Conservation (phyloP, 176 grass and related monocot species). For the Phyllostachys edulis region DNA sequence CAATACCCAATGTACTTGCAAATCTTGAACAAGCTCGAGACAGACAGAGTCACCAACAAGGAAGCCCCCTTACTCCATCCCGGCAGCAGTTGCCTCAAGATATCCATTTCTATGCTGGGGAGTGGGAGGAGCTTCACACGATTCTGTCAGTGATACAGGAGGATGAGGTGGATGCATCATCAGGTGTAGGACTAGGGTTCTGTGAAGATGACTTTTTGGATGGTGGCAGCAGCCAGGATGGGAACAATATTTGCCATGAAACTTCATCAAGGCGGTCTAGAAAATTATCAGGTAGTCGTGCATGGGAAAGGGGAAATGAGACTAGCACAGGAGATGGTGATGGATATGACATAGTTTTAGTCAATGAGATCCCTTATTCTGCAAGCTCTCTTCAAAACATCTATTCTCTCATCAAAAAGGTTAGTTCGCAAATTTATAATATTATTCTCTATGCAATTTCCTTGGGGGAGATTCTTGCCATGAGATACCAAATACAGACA, state of each 20-base stretch:
- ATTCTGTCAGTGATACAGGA: constrained; percentile 58
- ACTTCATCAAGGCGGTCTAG: constrained; percentile 56
- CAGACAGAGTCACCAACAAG: constrained; percentile 51
- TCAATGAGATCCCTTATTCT: constrained; percentile 62
- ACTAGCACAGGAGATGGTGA: constrained; percentile 52
- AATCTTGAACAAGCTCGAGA: constrained; percentile 77
- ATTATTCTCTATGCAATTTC: background rate
- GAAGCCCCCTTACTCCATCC: constrained; percentile 75
- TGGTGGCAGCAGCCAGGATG: constrained; percentile 60
- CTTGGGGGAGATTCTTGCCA: background rate
- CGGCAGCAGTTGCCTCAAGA: constrained; percentile 57
- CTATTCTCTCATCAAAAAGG: constrained; percentile 68
- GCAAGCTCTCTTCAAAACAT: constrained; percentile 53
- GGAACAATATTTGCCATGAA: constrained; percentile 50
- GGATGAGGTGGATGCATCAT: constrained; percentile 49
- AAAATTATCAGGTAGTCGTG: constrained; percentile 71
- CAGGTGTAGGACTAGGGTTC: constrained; percentile 48
- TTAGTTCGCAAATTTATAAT: constrained; percentile 27
- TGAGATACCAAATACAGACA: background rate
- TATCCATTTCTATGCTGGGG: constrained; percentile 70
- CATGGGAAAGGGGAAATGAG: constrained; percentile 77
- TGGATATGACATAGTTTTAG: constrained; percentile 78
- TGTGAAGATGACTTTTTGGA: constrained; percentile 76
- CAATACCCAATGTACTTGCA: constrained; percentile 72
- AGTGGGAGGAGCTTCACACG: constrained; percentile 71